phyloP scores from a whole-genome alignment of 106 monocot species.

The Xerophyta viscosa region DNA sequence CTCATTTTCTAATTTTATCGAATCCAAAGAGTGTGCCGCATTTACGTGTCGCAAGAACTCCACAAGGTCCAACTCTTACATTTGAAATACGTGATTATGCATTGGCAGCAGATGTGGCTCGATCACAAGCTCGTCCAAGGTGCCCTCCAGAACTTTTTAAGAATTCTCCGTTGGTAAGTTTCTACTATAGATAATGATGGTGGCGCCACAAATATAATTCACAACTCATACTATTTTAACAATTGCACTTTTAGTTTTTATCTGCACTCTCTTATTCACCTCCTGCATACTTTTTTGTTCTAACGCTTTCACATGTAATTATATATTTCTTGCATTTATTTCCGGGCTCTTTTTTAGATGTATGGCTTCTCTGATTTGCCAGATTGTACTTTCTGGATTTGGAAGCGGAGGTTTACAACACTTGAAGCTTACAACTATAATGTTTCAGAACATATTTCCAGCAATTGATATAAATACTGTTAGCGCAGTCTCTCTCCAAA shows the following conservation, averaged over 20 bases:
- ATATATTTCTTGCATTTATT: too few relatives aligned
- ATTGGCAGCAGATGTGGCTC: slow-evolving; percentile 71
- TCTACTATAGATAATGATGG: too few relatives aligned
- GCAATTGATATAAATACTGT: slow-evolving; percentile 93
- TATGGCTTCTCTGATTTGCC: slow-evolving; percentile 28
- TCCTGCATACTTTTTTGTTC: too few relatives aligned
- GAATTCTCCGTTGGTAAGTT: slow-evolving; percentile 67
- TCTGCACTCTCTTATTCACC: too few relatives aligned
- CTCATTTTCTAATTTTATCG: slow-evolving; percentile 85
- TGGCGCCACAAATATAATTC: too few relatives aligned
- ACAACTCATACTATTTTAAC: too few relatives aligned
- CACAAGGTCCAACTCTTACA: slow-evolving; percentile 85
- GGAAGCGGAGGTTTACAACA: slow-evolving; percentile 71
- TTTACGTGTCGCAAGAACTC: slow-evolving; percentile 75
- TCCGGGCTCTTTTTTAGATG: slow-evolving; percentile 20
- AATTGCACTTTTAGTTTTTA: too few relatives aligned
- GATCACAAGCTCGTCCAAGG: slow-evolving; percentile 74
- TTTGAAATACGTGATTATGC: slow-evolving; percentile 87
- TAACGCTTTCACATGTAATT: too few relatives aligned
- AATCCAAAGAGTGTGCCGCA: slow-evolving; percentile 67
- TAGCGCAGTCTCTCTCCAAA: too few relatives aligned
- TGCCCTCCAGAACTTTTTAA: slow-evolving; percentile 81
- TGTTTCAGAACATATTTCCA: slow-evolving; percentile 95
- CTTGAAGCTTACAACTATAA: slow-evolving; percentile 67
- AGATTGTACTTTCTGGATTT: slow-evolving; percentile 96